Base-by-base conservation (phyloP, 2,329 filamentous ascomycete genomes). In the Setomelanomma holmii region DNA sequence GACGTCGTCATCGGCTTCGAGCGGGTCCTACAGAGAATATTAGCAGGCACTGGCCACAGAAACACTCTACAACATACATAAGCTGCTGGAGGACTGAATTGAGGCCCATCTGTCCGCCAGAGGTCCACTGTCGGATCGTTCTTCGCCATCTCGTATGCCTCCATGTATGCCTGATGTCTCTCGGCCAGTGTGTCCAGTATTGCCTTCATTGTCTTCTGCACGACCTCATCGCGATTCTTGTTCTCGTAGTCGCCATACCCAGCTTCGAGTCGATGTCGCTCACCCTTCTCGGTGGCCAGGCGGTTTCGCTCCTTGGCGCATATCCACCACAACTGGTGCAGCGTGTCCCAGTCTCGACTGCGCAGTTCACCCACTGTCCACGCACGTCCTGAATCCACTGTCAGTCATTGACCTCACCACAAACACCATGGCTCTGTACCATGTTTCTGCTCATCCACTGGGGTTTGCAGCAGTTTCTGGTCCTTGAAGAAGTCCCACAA, bases 271-370 rank as follows among this genome's bases (percentile, higher is more conserved):
- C 89, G 84, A 23, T 79, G 70, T 65, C 90, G 83, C 79, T 96
- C 91, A 51, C 82, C 75, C 46, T 82, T 81, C 62, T 89, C 87
- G 23, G 96, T 98, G n/a, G 86, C 82, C 64, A 98, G 85, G 63
- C 90, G 85, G 77, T 99, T 99, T 67, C 90, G 83, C 79, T 99
- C 95, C 78, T 90, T 92, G 54, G 89, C 84, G 73, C 95, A 98
- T 49, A 92, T 85, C 91, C 93, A 99, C 92, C 93, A 99, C 69
- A 99, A 82, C 56, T 82, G 81, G 76, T 98, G 93, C 66, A 99
- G 78, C 74, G 98, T 93, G 56, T 96, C 91, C 90, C 92, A 99
- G 58, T 89, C 91, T 79, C 97, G 97, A 58, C 84, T 82, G 58
- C 93, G 85, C 68, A 99, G 81, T 79, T 99, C 95, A 76, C 91